These are phyloP conservation scores for Aristolochia contorta DNA, from an alignment of 164 flowering plant genomes.

Conservation along the genomic window DNA sequence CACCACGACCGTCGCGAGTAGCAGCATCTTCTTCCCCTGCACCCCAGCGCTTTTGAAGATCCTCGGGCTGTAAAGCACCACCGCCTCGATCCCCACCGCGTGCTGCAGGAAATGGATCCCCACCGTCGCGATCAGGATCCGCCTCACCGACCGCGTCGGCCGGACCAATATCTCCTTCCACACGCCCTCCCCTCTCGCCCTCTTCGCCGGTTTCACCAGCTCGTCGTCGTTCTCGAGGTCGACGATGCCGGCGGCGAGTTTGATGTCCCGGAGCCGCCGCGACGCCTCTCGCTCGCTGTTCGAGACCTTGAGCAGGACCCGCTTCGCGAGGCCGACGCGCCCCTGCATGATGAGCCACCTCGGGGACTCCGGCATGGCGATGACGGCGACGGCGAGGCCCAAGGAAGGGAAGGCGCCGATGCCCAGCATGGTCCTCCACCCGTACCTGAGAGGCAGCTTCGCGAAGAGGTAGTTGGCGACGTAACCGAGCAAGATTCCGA, in stretches of 20 bases:
- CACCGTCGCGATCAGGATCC: conserved; percentile 18
- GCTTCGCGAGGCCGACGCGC: conserved; percentile 23
- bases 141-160: conserved; percentile 20
- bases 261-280: conserved; percentile 20
- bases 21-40: conserved; percentile 1
- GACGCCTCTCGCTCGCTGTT: conserved; percentile 17
- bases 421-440: conserved; percentile 17
- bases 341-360: conserved; percentile 36
- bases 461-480: conserved; percentile 12
- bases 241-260: conserved; percentile 25
- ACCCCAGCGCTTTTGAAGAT: conserved; percentile 25
- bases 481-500: conserved; percentile 11
- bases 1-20: conserved; percentile 25
- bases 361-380: conserved; percentile 36
- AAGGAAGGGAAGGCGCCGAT: conserved; percentile 10
- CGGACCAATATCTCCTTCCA: conserved; percentile 29
- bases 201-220: conserved; percentile 8
- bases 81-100: conserved; percentile 26
- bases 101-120: conserved; percentile 33
- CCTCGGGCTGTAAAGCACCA: conserved; percentile 23
- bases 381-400: conserved; percentile 7
- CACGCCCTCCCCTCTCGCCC: conserved; percentile 17
- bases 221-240: conserved; percentile 17
- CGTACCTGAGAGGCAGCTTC: conserved; percentile 5
- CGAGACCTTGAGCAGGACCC: conserved; percentile 20